Conservation (phyloP, 306 rosid genomes). For the Betula pendula region DNA sequence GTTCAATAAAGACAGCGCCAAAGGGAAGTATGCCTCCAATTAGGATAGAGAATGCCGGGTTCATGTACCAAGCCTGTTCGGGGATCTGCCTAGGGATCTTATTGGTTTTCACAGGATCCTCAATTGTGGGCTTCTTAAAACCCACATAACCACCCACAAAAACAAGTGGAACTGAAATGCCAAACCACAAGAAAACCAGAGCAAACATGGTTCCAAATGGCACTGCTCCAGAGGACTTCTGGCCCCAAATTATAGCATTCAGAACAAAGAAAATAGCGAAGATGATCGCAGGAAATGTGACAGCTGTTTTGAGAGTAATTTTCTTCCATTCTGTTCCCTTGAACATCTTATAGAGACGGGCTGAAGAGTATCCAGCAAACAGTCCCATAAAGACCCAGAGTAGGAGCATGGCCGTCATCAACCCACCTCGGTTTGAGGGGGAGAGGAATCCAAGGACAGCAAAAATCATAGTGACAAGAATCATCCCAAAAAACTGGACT, state of each 20-base stretch:
- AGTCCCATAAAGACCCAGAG: conserved; percentile 94
- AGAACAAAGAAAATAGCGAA: conserved; percentile 73
- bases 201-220: conserved; percentile 98
- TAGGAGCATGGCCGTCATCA: conserved; percentile 89
- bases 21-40: conserved; percentile 90
- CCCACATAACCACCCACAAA: conserved; percentile 76
- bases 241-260: conserved; percentile 90
- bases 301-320: conserved; percentile 69
- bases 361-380: conserved; percentile 69
- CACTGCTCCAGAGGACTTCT: conserved; percentile 90
- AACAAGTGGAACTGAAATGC: conserved; percentile 92
- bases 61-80: conserved; percentile 90
- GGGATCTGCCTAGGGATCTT: conserved; percentile 91
- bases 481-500: conserved; percentile 89
- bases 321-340: conserved; percentile 84
- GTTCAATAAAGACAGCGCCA: conserved; percentile 93
- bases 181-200: conserved; percentile 86
- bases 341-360: conserved; percentile 66
- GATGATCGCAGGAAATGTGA: conserved; percentile 66
- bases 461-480: conserved; percentile 80
- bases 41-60: conserved; percentile 58
- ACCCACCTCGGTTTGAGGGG: conserved; percentile 88
- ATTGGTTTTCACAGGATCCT: conserved; percentile 84
- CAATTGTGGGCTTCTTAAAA: conserved; percentile 52
- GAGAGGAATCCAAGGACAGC: conserved; percentile 90